Percentiles rank a stretch among this genome's conserved stretches.
Conservation (phyloP, 202 grass and related monocot genomes). For the Zoysia matrella region DNA sequence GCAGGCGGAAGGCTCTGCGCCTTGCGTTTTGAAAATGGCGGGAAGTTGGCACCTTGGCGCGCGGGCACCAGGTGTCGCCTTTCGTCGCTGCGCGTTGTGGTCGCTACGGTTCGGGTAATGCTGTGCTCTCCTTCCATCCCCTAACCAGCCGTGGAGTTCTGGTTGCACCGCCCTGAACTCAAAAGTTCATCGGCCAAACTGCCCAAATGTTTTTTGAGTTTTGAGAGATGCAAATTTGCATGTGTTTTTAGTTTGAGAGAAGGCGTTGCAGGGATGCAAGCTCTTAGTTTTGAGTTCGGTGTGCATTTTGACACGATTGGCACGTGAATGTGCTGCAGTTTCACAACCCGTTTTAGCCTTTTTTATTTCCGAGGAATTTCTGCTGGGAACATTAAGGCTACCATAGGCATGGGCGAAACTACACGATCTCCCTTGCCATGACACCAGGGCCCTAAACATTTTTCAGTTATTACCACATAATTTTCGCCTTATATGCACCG, state of each 20-base stretch:
- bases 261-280: no score
- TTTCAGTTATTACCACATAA: no score
- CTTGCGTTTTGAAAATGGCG: conserved; percentile 25
- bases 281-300: not conserved
- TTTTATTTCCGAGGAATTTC: no score
- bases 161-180: not conserved
- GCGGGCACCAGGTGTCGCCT: not conserved
- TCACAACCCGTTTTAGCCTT: not conserved
- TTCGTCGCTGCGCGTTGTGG: not conserved
- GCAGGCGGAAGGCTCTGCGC: not conserved
- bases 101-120: conserved; percentile 5
- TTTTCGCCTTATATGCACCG: no score
- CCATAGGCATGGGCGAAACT: no score
- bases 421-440: no score
- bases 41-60: not conserved
- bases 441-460: no score
- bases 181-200: conserved; percentile 37
- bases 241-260: not conserved
- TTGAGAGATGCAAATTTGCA: not conserved
- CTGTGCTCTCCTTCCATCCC: not conserved
- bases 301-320: conserved; percentile 8
- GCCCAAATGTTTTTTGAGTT: not conserved
- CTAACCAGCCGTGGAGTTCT: not conserved
- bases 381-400: no score
- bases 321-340: conserved; percentile 13